Evolutionary conservation across 768 basidiomycete genomes (phyloP).

Genomic region (Coprinopsis strossmayeri): DNA sequence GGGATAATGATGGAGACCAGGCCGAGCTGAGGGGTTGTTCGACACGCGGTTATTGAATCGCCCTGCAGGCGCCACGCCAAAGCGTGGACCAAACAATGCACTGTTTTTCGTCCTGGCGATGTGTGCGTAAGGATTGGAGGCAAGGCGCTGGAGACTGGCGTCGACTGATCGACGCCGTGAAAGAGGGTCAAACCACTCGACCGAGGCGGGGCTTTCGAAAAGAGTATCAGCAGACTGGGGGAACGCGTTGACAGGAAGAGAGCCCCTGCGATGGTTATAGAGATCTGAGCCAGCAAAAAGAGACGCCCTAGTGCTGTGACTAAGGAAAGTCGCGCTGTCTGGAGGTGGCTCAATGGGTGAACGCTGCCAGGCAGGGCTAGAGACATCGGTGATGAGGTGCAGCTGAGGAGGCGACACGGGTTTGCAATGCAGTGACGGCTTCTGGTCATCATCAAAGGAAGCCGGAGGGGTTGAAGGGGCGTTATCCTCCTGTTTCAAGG

Average conservation of each 20-base stretch:
- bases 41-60: constrained; percentile 18
- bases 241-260: constrained; percentile 43
- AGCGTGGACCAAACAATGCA: constrained; percentile 32
- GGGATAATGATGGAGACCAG: constrained; percentile 19
- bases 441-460: constrained; percentile 9
- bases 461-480: not conserved
- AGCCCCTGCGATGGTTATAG: constrained; percentile 42
- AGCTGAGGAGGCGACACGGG: constrained; percentile 31
- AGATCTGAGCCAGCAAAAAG: constrained; percentile 27
- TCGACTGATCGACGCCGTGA: constrained; percentile 39
- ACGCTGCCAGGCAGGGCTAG: constrained; percentile 20
- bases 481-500: constrained; percentile 9
- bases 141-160: constrained; percentile 43
- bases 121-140: constrained; percentile 40
- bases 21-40: constrained; percentile 7
- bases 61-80: constrained; percentile 4
- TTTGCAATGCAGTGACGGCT: not conserved
- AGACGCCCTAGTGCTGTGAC: constrained; percentile 15
- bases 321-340: constrained; percentile 25
- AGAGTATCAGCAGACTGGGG: constrained; percentile 20
- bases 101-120: constrained; percentile 49
- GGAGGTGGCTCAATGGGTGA: constrained; percentile 30
- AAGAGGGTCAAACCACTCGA: constrained; percentile 37
- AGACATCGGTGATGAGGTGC: constrained; percentile 30
- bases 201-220: constrained; percentile 27